Percentiles rank a stretch among this genome's conserved stretches.
These are phyloP conservation scores for Pseudogymnoascus sp. DNA, from an alignment of 2,329 filamentous ascomycete genomes.

Conservation along the genomic window DNA sequence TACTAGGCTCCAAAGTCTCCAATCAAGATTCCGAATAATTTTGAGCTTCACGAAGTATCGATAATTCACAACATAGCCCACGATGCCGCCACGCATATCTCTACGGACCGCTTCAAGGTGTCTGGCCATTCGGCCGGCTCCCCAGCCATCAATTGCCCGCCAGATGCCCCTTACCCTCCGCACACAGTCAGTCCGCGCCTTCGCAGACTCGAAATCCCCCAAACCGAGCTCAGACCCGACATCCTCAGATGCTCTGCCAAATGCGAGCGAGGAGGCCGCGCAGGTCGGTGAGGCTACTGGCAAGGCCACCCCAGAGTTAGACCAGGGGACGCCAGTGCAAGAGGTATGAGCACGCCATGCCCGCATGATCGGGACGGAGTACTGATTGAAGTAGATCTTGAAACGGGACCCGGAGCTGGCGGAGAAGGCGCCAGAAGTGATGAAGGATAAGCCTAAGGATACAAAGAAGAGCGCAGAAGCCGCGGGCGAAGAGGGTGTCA, in stretches of 20 bases:
- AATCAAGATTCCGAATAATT: slow-evolving; percentile 10
- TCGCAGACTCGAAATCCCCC: slow-evolving; percentile 24
- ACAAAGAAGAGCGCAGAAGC: slow-evolving; percentile 10
- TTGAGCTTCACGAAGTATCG: slow-evolving; percentile 8
- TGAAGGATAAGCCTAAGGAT: slow-evolving; percentile 50
- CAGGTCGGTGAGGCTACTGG: slow-evolving; percentile 52
- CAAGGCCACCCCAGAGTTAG: slow-evolving; percentile 50
- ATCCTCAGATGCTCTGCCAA: slow-evolving; percentile 42
- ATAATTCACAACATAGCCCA: slow-evolving; percentile 13
- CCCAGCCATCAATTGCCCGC: slow-evolving; percentile 29
- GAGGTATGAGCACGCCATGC: slow-evolving; percentile 41
- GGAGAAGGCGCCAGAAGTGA: slow-evolving; percentile 58
- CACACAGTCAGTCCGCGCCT: slow-evolving; percentile 23
- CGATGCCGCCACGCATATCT: slow-evolving; percentile 50
- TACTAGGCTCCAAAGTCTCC: background rate
- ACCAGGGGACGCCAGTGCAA: slow-evolving; percentile 58
- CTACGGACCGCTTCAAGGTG: slow-evolving; percentile 38
- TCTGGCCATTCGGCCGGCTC: slow-evolving; percentile 32
- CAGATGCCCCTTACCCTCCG: slow-evolving; percentile 22
- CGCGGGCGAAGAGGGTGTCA: slow-evolving; percentile 25
- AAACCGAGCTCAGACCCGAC: slow-evolving; percentile 36
- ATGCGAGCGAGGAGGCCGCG: slow-evolving; percentile 59
- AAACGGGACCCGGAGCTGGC: slow-evolving; percentile 53
- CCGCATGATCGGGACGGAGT: slow-evolving; percentile 12
- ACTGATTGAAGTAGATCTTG: slow-evolving; percentile 44